Percentiles rank a stretch among this genome's conserved stretches.
Conservation (phyloP, 2,329 filamentous ascomycete genomes). For the Akanthomyces dipterigenus region DNA sequence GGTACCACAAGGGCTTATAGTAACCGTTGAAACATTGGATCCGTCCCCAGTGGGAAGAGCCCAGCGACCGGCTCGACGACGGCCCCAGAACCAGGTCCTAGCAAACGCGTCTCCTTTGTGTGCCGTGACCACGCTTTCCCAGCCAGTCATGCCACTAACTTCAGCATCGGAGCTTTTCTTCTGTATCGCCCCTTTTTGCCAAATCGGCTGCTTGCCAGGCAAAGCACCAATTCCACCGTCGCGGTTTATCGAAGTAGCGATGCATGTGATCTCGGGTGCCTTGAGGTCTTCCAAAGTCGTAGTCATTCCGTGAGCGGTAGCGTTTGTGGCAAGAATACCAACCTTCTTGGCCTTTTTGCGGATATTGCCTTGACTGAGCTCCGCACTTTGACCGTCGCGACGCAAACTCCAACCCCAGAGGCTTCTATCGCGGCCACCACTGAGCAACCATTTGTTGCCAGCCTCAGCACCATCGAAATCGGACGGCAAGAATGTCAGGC, state of each 20-base stretch:
- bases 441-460: slow-evolving; percentile 89
- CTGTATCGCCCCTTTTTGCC: slow-evolving; percentile 68
- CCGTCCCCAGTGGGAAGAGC: slow-evolving; percentile 80
- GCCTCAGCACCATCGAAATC: slow-evolving; percentile 85
- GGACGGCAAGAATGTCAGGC: slow-evolving; percentile 76
- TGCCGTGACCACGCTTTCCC: slow-evolving; percentile 94
- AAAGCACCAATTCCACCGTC: slow-evolving; percentile 89
- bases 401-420: slow-evolving; percentile 96
- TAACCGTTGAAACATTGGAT: slow-evolving; percentile 76
- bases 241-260: slow-evolving; percentile 85
- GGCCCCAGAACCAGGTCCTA: slow-evolving; percentile 97
- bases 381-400: slow-evolving; percentile 86
- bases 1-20: slow-evolving; percentile 85
- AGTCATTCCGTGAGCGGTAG: slow-evolving; percentile 52
- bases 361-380: slow-evolving; percentile 85
- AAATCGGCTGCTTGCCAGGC: slow-evolving; percentile 70
- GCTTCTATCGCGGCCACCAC: slow-evolving; percentile 81
- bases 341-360: slow-evolving; percentile 85
- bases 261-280: slow-evolving; percentile 83
- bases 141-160: slow-evolving; percentile 73
- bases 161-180: slow-evolving; percentile 61
- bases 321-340: slow-evolving; percentile 57
- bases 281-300: slow-evolving; percentile 70
- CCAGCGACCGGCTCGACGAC: slow-evolving; percentile 89
- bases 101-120: slow-evolving; percentile 80